Evolutionary conservation across 169 alveolate species (phyloP).

Genomic region (Plasmodium inui): DNA sequence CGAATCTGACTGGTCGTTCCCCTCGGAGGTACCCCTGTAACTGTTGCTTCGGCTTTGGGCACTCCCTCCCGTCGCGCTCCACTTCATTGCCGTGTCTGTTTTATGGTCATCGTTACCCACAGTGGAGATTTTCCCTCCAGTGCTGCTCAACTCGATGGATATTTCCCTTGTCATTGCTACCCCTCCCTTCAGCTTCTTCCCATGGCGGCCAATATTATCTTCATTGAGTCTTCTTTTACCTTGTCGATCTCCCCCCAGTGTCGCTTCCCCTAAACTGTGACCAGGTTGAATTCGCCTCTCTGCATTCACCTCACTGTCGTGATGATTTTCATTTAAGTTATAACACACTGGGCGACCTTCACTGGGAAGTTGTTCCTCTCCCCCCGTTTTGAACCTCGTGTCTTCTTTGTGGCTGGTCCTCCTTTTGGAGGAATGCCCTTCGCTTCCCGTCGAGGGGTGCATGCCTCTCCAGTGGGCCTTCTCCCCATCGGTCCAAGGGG

Average conservation of each 20-base stretch:
- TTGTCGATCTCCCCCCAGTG: background rate
- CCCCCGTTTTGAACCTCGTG: background rate
- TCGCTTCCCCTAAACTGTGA: background rate
- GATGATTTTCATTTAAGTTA: background rate
- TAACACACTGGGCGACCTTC: background rate
- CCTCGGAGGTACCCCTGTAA: background rate
- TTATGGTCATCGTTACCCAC: background rate
- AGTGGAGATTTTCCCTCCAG: background rate
- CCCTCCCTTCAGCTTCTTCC: background rate
- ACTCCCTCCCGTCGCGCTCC: background rate
- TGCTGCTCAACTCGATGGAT: background rate
- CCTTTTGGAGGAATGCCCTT: background rate
- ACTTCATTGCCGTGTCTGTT: background rate
- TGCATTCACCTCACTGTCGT: background rate
- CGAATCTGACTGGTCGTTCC: background rate
- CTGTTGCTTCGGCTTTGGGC: background rate
- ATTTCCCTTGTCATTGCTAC: background rate
- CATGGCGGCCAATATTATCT: background rate
- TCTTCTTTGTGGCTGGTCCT: background rate
- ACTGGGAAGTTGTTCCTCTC: background rate
- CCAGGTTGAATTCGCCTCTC: background rate
- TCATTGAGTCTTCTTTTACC: background rate
- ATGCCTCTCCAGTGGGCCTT: background rate
- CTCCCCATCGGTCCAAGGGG: background rate
- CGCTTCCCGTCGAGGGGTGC: background rate